phyloP scores from a whole-genome alignment of 176 grass and related monocot species.

The Metroxylon sagu region DNA sequence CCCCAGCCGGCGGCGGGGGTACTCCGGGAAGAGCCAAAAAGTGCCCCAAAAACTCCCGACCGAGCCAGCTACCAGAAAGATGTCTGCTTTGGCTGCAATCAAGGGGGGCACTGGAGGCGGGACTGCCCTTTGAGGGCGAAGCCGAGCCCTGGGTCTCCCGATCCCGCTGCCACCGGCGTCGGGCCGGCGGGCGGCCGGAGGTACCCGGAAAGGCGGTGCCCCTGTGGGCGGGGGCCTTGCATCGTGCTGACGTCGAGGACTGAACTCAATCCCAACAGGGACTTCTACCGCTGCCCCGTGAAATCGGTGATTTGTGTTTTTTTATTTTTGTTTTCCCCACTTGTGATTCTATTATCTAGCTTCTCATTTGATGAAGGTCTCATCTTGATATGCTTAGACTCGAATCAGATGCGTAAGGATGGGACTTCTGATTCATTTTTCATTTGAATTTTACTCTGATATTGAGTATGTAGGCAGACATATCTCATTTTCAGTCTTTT shows the following conservation, averaged over 20 bases:
- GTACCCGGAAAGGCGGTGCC: constrained; percentile 10
- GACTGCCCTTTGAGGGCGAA: neutral
- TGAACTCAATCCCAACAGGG: constrained; percentile 13
- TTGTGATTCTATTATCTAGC: no score
- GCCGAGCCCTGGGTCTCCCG: neutral
- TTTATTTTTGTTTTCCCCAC: neutral
- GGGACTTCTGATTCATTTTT: no score
- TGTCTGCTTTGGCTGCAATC: no score
- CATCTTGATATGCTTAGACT: no score
- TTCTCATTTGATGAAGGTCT: no score
- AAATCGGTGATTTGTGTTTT: neutral
- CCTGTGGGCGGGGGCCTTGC: constrained; percentile 20
- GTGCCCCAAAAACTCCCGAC: constrained; percentile 9
- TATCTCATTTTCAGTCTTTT: neutral
- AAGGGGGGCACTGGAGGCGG: no score
- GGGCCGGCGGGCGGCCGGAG: constrained; percentile 2
- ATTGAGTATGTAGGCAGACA: no score
- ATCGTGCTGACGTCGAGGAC: constrained; percentile 20
- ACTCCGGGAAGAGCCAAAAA: neutral
- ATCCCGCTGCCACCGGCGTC: neutral
- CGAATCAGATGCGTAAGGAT: no score
- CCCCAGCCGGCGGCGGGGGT: neutral
- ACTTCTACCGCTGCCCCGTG: constrained; percentile 23
- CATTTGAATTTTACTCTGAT: no score
- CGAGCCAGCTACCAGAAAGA: no score